These are phyloP conservation scores for Brachypodium distachyon DNA, from an alignment of 202 grass and related monocot species.

Conservation along the genomic window DNA sequence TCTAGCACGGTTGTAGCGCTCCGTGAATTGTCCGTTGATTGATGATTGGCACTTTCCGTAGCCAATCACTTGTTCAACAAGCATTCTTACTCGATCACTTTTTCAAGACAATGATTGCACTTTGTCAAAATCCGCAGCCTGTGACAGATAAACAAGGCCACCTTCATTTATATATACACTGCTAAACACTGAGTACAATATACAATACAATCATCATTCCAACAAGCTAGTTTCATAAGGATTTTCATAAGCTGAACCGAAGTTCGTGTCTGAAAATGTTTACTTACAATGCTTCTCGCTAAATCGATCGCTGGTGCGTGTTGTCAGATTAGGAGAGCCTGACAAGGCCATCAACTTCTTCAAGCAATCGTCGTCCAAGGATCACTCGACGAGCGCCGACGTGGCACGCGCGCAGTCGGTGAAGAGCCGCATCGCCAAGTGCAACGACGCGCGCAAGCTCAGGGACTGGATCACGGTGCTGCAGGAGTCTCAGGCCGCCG, in stretches of 20 bases:
- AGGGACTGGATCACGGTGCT: conserved; percentile 71
- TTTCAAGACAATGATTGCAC: conserved; percentile 18
- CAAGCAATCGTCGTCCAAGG: conserved; percentile 55
- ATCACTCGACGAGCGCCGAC: conserved; percentile 39
- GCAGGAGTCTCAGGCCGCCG: conserved; percentile 65
- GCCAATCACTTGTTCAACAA: conserved; percentile 31
- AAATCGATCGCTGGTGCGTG: too few species aligned
- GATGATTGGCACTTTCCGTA: conserved; percentile 16
- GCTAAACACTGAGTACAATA: neutral
- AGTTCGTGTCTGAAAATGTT: neutral
- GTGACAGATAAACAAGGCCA: neutral
- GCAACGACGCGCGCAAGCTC: conserved; percentile 56
- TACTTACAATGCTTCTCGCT: too few species aligned
- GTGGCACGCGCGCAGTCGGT: conserved; percentile 51
- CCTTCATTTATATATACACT: neutral
- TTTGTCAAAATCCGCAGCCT: neutral
- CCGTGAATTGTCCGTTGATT: conserved; percentile 1
- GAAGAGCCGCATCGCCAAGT: conserved; percentile 54
- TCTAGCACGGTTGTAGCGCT: too few species aligned
- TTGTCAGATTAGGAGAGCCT: conserved; percentile 71
- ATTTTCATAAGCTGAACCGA: neutral
- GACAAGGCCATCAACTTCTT: conserved; percentile 73
- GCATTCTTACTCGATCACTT: conserved; percentile 4
- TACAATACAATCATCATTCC: neutral
- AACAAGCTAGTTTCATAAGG: neutral